These are phyloP conservation scores for Wallacemonas sp. DNA, from an alignment of 208 protist species.

Conservation along the genomic window DNA sequence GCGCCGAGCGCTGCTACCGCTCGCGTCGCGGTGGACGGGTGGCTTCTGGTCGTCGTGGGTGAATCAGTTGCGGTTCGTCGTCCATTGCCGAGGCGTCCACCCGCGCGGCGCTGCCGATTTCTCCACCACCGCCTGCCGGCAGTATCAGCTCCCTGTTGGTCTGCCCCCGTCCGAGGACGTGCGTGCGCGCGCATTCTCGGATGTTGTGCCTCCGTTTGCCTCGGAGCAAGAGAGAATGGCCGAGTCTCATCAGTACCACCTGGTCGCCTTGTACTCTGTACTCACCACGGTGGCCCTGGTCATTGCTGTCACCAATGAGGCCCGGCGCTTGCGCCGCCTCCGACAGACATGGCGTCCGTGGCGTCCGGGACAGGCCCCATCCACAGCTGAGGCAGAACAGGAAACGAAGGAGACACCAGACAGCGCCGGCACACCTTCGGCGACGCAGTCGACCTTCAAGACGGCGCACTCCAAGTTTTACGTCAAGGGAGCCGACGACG, in stretches of 20 bases:
- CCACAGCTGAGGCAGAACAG: background rate
- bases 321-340: background rate
- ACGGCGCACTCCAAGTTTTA: constrained; percentile 15
- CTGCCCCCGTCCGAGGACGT: background rate
- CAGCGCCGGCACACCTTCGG: no score
- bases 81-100: constrained; percentile 25
- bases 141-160: background rate
- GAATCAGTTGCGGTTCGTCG: constrained; percentile 40
- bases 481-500: constrained; percentile 44
- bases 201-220: background rate
- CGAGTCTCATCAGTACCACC: background rate
- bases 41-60: constrained; percentile 41
- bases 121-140: background rate
- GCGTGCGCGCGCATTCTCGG: background rate
- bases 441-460: background rate
- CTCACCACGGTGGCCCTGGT: constrained; percentile 1
- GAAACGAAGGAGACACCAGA: background rate
- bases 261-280: constrained; percentile 8
- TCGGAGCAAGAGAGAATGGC: background rate
- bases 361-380: background rate
- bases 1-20: constrained; percentile 50
- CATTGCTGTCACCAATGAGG: background rate
- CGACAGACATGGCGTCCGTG: background rate
- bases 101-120: background rate
- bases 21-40: constrained; percentile 15